These are phyloP conservation scores for Misopates orontium DNA, from an alignment of 257 asterid species.

Conservation along the genomic window DNA sequence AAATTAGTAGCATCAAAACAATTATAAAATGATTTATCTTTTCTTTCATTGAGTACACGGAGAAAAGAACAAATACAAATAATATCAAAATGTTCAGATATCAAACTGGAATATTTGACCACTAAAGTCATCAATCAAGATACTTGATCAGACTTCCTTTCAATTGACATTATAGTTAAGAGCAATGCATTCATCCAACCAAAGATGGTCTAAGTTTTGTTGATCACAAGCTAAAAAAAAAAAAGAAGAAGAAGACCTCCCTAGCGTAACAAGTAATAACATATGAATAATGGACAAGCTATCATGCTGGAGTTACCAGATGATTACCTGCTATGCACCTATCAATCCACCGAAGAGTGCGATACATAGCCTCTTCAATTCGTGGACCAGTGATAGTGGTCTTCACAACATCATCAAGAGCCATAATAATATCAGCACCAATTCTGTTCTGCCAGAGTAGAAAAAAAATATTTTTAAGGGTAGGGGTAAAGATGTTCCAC, in stretches of 20 bases:
- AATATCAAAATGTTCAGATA: not conserved
- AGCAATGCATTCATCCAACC: not conserved
- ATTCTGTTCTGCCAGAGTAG: constrained; percentile 75
- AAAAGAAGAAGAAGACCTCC: not conserved
- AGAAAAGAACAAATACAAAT: constrained; percentile 10
- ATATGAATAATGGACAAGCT: not conserved
- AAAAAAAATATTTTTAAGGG: constrained; percentile 7
- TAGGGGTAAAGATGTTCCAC: not conserved
- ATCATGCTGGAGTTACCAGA: constrained; percentile 4
- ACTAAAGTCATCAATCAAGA: constrained; percentile 3
- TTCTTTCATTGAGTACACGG: constrained; percentile 8
- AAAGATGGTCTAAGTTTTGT: constrained; percentile 5
- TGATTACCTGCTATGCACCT: constrained; percentile 88
- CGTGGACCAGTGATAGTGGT: constrained; percentile 97
- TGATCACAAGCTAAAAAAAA: constrained; percentile 3
- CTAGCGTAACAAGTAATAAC: not conserved
- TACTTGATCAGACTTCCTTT: constrained; percentile 3
- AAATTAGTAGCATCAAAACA: constrained; percentile 17
- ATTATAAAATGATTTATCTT: constrained; percentile 9
- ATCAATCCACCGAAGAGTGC: constrained; percentile 99
- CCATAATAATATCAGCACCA: constrained; percentile 99
- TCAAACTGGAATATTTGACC: constrained; percentile 5
- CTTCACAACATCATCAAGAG: constrained; percentile 98
- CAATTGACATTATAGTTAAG: constrained; percentile 2
- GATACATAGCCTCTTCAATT: constrained; percentile 95